Evolutionary conservation across 495 filamentous ascomycete species (phyloP).

Genomic region (Delitschia confertaspora): DNA sequence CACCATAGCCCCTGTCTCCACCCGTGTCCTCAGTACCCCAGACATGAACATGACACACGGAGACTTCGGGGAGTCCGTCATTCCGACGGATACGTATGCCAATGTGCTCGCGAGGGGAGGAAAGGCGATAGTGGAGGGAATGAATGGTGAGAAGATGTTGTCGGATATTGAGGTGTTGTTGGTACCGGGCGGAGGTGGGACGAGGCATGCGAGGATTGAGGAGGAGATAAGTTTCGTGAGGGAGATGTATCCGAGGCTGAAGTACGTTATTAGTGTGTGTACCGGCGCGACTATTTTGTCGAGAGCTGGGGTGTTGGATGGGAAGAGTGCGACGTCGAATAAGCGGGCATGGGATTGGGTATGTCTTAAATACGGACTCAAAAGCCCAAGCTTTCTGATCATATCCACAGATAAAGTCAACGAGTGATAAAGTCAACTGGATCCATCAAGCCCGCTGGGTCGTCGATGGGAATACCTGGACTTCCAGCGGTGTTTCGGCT

Average conservation of each 20-base stretch:
- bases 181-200: conserved; percentile 14
- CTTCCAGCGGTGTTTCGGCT: conserved; percentile 49
- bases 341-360: conserved; percentile 22
- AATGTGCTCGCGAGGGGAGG: conserved; percentile 36
- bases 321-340: conserved; percentile 21
- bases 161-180: conserved; percentile 15
- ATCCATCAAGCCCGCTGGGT: conserved; percentile 55
- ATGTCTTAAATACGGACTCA: conserved; percentile 29
- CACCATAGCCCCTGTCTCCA: conserved; percentile 45
- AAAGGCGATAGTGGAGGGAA: conserved; percentile 25
- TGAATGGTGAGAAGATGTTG: conserved; percentile 26
- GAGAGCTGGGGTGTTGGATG: conserved; percentile 19
- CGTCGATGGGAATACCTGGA: conserved; percentile 60
- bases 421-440: conserved; percentile 48
- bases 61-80: conserved; percentile 38
- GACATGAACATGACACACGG: conserved; percentile 20
- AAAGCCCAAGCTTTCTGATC: conserved; percentile 43
- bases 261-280: conserved; percentile 38
- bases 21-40: conserved; percentile 18
- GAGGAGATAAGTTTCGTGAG: conserved; percentile 38
- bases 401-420: no score
- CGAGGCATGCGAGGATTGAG: conserved; percentile 3
- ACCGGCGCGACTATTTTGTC: conserved; percentile 20
- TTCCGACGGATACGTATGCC: conserved; percentile 56
- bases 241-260: conserved; percentile 34